A percentile compares a stretch with the other conserved stretches of the same genome.
Conservation (phyloP, 73 alveolate species). For the Paraurostyla sp. region DNA sequence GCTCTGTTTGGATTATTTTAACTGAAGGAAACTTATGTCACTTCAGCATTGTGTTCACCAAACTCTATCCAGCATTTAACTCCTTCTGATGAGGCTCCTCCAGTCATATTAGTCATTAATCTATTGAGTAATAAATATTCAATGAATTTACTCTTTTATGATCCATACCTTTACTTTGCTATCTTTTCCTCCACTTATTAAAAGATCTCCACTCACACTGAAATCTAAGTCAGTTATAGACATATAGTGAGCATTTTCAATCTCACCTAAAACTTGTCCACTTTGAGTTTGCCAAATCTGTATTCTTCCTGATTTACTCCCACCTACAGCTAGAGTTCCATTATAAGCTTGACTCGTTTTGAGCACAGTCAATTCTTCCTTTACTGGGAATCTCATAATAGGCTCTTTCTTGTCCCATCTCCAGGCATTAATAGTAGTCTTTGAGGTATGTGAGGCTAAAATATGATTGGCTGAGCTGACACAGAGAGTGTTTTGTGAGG, state of each 20-base stretch:
- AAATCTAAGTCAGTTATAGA: constrained; percentile 23
- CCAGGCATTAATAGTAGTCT: constrained; percentile 53
- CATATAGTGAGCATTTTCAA: constrained; percentile 55
- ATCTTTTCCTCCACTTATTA: constrained; percentile 51
- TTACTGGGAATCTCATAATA: constrained; percentile 37
- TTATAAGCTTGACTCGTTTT: neutral
- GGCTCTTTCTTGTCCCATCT: constrained; percentile 64
- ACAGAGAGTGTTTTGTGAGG: constrained; percentile 46
- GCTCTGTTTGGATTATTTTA: neutral
- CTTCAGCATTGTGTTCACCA: constrained; percentile 56
- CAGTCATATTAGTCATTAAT: neutral
- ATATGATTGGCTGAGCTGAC: constrained; percentile 18
- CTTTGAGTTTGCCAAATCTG: constrained; percentile 1
- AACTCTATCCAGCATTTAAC: neutral
- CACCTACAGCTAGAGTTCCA: constrained; percentile 15
- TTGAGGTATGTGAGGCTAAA: neutral
- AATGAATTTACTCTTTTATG: constrained; percentile 1
- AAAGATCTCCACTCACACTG: neutral
- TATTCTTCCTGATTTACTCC: constrained; percentile 25
- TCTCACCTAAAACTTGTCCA: constrained; percentile 47
- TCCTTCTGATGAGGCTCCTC: neutral
- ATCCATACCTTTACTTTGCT: constrained; percentile 60
- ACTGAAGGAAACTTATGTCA: constrained; percentile 43
- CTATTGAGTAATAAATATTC: too few relatives aligned
- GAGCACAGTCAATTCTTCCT: constrained; percentile 42